phyloP scores from a whole-genome alignment of 805 yeast genomes.

The Candida cerambycidarum region DNA sequence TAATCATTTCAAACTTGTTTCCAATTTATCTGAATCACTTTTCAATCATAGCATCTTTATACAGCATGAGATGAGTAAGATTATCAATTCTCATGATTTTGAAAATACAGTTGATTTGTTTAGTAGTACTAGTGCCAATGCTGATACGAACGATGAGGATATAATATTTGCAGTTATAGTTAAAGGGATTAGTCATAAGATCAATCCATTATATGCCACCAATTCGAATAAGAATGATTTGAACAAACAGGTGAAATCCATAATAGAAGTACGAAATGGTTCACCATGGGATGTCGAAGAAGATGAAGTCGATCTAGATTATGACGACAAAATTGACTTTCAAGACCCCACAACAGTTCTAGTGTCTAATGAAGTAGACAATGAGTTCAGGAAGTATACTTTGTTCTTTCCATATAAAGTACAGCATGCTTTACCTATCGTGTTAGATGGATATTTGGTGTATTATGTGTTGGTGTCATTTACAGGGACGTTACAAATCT shows the following conservation, averaged over 20 bases:
- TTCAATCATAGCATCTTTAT: slow-evolving; percentile 33
- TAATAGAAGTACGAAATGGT: slow-evolving; percentile 43
- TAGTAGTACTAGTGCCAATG: slow-evolving; percentile 15
- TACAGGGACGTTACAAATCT: slow-evolving; percentile 51
- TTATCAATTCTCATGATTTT: slow-evolving; percentile 21
- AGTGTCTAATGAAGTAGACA: slow-evolving; percentile 33
- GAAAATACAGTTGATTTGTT: slow-evolving; percentile 14
- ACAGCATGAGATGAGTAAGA: slow-evolving; percentile 29
- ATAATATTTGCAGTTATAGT: slow-evolving; percentile 37
- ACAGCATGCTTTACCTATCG: slow-evolving; percentile 45
- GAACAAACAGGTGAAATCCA: slow-evolving; percentile 22
- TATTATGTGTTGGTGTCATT: slow-evolving; percentile 60
- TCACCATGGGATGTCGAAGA: slow-evolving; percentile 41
- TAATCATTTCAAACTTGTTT: slow-evolving; percentile 34
- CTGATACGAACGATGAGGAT: slow-evolving; percentile 37
- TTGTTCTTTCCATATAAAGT: slow-evolving; percentile 48
- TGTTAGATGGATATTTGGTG: slow-evolving; percentile 29
- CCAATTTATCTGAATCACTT: slow-evolving; percentile 34
- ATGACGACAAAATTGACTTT: slow-evolving; percentile 44
- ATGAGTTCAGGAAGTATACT: slow-evolving; percentile 31
- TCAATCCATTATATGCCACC: slow-evolving; percentile 7
- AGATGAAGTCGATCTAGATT: slow-evolving; percentile 36
- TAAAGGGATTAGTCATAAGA: slow-evolving; percentile 30
- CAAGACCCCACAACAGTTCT: slow-evolving; percentile 46
- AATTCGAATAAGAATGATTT: no score